A percentile compares a stretch with the other conserved stretches of the same genome.
phyloP scores from a whole-genome alignment of 352 stramenopile species.

The Globisporangium cylindrosporum region DNA sequence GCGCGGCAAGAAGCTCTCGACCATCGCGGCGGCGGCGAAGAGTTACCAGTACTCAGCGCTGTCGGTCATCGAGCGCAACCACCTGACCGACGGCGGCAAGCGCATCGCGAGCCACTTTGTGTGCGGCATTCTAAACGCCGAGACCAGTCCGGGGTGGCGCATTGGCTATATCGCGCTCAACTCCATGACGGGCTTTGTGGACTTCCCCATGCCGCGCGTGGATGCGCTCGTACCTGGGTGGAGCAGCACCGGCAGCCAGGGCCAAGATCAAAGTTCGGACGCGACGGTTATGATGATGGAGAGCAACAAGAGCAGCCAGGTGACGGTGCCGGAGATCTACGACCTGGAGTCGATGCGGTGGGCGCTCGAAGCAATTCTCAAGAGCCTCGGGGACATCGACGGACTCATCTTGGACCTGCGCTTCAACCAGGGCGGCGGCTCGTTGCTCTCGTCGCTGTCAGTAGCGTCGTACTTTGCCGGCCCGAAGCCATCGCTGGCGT shows the following conservation, averaged over 20 bases:
- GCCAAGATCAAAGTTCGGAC: background rate
- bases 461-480: slow-evolving; percentile 75
- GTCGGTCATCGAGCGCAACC: slow-evolving; percentile 44
- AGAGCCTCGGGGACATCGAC: slow-evolving; percentile 56
- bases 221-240: slow-evolving; percentile 58
- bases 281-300: slow-evolving; percentile 21
- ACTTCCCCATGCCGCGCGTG: slow-evolving; percentile 65
- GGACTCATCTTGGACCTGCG: slow-evolving; percentile 75
- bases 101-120: slow-evolving; percentile 66
- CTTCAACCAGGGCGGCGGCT: slow-evolving; percentile 73
- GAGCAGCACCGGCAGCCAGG: slow-evolving; percentile 13
- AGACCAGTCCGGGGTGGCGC: slow-evolving; percentile 70
- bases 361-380: slow-evolving; percentile 79
- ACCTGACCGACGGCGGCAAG: slow-evolving; percentile 52
- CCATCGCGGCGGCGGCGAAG: slow-evolving; percentile 21
- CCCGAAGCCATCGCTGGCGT: slow-evolving; percentile 42
- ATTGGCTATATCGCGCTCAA: slow-evolving; percentile 75
- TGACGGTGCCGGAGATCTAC: slow-evolving; percentile 71
- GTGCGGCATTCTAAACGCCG: slow-evolving; percentile 66
- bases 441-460: slow-evolving; percentile 52
- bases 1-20: slow-evolving; percentile 31
- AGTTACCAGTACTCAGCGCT: slow-evolving; percentile 38
- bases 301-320: slow-evolving; percentile 14
- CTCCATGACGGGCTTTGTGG: slow-evolving; percentile 78
- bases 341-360: slow-evolving; percentile 86